Conservation (phyloP, 805 yeast genomes). For the Vanderwaltozyma verrucispora region DNA sequence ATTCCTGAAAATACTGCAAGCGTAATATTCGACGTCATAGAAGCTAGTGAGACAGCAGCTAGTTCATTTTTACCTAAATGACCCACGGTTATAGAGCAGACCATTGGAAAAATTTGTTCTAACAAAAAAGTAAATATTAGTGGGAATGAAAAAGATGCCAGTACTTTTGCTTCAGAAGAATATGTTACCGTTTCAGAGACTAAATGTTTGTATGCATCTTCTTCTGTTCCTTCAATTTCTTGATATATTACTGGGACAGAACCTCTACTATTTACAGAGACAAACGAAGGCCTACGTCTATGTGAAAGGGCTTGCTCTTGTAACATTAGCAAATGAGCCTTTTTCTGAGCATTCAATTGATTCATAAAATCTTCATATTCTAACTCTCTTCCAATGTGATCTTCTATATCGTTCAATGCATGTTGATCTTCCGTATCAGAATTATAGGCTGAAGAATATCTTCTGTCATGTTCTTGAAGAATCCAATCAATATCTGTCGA, state of each 20-base stretch:
- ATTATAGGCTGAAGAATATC: conserved; percentile 26
- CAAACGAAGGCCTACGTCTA: conserved; percentile 19
- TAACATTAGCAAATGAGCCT: conserved; percentile 2
- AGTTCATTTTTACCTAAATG: conserved; percentile 69
- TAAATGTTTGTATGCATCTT: conserved; percentile 19
- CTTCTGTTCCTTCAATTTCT: conserved; percentile 14
- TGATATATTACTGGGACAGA: conserved; percentile 26
- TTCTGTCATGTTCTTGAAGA: conserved; percentile 31
- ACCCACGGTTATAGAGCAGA: conserved; percentile 77
- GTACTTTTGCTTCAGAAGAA: conserved; percentile 28
- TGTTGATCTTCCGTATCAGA: conserved; percentile 18
- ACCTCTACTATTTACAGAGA: conserved; percentile 24
- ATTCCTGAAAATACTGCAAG: conserved; percentile 75
- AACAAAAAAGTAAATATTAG: conserved; percentile 59
- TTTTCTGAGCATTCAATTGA: conserved; percentile 19
- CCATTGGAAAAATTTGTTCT: conserved; percentile 66
- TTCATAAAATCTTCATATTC: conserved; percentile 27
- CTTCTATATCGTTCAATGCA: conserved; percentile 1
- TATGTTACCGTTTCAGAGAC: conserved; percentile 28
- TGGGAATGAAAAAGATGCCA: conserved; percentile 38
- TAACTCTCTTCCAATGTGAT: conserved; percentile 12
- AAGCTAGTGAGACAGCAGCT: conserved; percentile 75
- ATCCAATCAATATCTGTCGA: conserved; percentile 33
- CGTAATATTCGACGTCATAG: conserved; percentile 76
- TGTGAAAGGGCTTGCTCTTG: not conserved